Evolutionary conservation across 106 monocot genomes (phyloP), one percentile per base, ranked within the genome.

Genomic region (Agapanthus africanus): DNA sequence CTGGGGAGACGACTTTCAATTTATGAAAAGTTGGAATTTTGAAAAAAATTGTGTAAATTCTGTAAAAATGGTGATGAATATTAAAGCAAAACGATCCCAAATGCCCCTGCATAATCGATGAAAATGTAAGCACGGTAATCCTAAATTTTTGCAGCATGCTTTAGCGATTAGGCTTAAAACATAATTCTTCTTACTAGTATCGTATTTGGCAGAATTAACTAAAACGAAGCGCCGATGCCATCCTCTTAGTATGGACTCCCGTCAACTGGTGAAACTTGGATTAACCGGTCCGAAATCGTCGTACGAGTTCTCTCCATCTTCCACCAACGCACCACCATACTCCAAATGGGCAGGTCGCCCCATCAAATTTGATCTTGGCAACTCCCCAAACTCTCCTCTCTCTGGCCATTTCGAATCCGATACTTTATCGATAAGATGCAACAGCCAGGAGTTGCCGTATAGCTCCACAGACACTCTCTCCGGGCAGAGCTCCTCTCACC

Each of bases 351-450:
- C 40, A 37, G 42, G 36, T 16, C 67, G 23, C 54, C 32, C 78
- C 11, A 16, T 69, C 31, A 89, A 82, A 65, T 73, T 73, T 44
- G 70, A 74, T 54, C 61, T 82, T 10, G 44, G 79, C 36, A 73
- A 76, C 54, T 94, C 93, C 3, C 84, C 90, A 31, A 72, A 67
- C 69, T 84, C 87, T 50, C 84, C 87, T 70, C 69, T 85, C 16
- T 90, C 80, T 36, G n/a, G 21, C 38, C 79, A 77, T 26, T 69
- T 84, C 11, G 76, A 84, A 30, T 68, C 67, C 30, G 74, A 72
- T n/a, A 68, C 68, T 40, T 47, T 59, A 1, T 79, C 78, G 30
- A n/a, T 63, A n/a, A 36, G 65, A 11, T 75, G 76, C 72, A 79
- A 69, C 37, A 81, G 52, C 68, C 67, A 73, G 47, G 75, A 78